A percentile compares a stretch with the other conserved stretches of the same genome.
These are phyloP conservation scores for Rhinocladiella similis DNA, from an alignment of 2,329 filamentous ascomycete species.

Conservation along the genomic window DNA sequence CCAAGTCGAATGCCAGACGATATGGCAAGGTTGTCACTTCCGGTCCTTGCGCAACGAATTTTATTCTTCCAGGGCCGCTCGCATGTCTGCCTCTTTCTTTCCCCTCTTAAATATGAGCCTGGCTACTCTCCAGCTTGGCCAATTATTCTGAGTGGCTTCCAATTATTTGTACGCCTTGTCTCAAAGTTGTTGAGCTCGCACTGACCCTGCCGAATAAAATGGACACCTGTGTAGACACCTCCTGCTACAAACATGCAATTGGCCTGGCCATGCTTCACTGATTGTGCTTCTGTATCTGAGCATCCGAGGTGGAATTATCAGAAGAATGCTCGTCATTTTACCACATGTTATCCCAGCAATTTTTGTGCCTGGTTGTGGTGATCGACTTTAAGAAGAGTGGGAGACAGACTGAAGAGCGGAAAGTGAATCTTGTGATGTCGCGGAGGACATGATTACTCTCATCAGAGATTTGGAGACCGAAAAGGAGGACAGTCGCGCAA, in stretches of 20 bases:
- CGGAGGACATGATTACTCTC: background rate
- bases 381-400: background rate
- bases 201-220: background rate
- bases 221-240: background rate
- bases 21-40: background rate
- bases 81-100: background rate
- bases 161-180: background rate
- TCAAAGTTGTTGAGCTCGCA: background rate
- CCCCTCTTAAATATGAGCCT: background rate
- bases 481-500: background rate
- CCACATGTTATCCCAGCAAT: background rate
- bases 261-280: background rate
- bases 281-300: background rate
- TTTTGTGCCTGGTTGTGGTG: background rate
- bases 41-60: background rate
- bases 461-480: background rate
- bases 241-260: background rate
- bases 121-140: background rate
- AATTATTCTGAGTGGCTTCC: background rate
- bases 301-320: background rate
- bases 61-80: background rate
- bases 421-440: background rate
- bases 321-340: background rate
- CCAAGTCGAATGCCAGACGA: background rate
- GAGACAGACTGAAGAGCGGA: background rate